Base-by-base conservation (phyloP, 352 stramenopile genomes). In the Nothophytophthora sp. region DNA sequence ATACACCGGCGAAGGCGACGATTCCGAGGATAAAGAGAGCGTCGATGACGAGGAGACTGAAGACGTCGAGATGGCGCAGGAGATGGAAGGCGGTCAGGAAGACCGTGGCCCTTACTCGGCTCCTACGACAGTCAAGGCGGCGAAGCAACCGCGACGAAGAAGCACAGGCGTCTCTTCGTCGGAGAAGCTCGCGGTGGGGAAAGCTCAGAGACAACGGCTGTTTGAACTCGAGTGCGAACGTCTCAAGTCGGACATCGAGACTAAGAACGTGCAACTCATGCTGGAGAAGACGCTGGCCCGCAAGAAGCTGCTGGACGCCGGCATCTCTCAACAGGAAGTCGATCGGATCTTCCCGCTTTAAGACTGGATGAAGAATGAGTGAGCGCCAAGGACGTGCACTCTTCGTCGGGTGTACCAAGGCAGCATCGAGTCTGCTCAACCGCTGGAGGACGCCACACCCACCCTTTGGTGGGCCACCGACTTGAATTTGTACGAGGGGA, bases 221-320 rank as follows among this genome's bases (percentile, higher is more conserved):
- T 80, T 80, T 55, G 66, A 77, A 22, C 56, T 82, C 42, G 72
- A 82, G 45, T 77, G 72, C 41, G 63, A 58, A 25, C 69, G 70
- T 32, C 68, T 77, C 47, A 66, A 82, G 53, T 63, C 62, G 18
- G 72, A 82, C 40, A 73, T 82, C 24, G 68, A 79, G 47, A 71
- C 62, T 9, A 73, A 54, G 39, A 74, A 82, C 25, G 35, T 82
- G 37, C 68, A 77, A 43, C 48, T 82, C 22, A 51, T 77, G 49
- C 28, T 80, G 28, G 72, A 82, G 47, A 82, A 82, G 37, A 70
- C 68, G 19, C 49, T 82, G 19, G 68, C 68, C 30, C 57, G 71
- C 33, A 79, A 79, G 50, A 73, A 68, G 39, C 41, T 83, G 46
- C 44, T 78, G 32, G 69, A 83, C 46, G 72, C 69, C 5, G 69